Evolutionary conservation across 1,284 basidiomycete species (phyloP), one percentile per base, ranked within the genome.

Genomic region (Moesziomyces parantarcticus): DNA sequence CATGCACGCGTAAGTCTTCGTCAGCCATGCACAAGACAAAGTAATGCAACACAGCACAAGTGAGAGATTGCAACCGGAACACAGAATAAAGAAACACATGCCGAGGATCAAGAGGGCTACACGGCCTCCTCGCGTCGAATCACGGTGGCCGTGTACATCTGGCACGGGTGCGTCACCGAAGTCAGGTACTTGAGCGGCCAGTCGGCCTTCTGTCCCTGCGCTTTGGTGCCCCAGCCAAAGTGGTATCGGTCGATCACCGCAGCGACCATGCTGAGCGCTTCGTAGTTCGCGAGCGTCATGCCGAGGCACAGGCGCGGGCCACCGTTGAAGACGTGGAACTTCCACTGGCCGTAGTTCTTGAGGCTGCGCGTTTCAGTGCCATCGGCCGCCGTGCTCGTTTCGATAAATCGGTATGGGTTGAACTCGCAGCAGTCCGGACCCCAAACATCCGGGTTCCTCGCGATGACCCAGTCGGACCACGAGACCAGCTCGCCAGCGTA

Each of bases 391-490:
- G 49, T 55, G 25, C 36, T 58, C n/a, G 45, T 45, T 25, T 72
- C 68, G 40, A 81, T 56, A 58, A 79, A 81, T 18, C 79, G 60
- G 22, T 50, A 29, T 2, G 79, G 79, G 5, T 75, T 74, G 55
- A 69, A 81, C 18, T 78, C 69, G 26, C 50, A 69, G 49, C 64
- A 68, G 43, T 71, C 68, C 1, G 60, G 63, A 1, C 79, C 79
- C 77, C 77, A 81, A 5, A 81, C 75, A 6, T 75, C 75, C 0
- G 75, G 71, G 42, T 73, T 65, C 11, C 79, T 58, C 6, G 62
- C 69, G 55, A 81, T 79, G 21, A 72, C 76, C 78, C 78, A 81
- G 55, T 81, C 79, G 32, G 69, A 76, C 77, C 77, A 81, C 36
- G 58, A 62, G 11, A 78, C 29, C 47, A 49, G 14, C 52, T 80